Percentiles rank a stretch among this genome's conserved stretches.
Conservation (phyloP, 1,139 yeast genomes). For the Suhomyces bolitotheri region DNA sequence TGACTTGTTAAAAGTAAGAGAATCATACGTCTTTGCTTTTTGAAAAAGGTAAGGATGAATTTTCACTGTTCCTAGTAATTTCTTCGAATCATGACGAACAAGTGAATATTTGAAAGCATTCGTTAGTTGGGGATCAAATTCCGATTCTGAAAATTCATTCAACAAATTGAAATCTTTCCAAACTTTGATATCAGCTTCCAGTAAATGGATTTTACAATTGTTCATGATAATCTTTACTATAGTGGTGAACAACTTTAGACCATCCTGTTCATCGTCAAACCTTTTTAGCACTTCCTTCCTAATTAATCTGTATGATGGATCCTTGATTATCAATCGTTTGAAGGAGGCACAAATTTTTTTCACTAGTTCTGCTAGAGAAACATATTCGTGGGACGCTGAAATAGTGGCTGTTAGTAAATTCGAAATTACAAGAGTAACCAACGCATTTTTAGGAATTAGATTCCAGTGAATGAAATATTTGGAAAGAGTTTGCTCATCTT, state of each 20-base stretch:
- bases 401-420: conserved; percentile 24
- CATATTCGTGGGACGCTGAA: conserved; percentile 19
- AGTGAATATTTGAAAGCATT: conserved; percentile 11
- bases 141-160: background rate
- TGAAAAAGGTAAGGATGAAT: conserved; percentile 29
- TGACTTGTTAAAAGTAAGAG: conserved; percentile 18
- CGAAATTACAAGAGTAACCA: conserved; percentile 26
- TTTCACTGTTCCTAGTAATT: conserved; percentile 22
- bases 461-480: conserved; percentile 22
- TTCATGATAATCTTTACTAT: conserved; percentile 24
- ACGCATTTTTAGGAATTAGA: conserved; percentile 20
- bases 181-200: conserved; percentile 9
- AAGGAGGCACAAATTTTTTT: conserved; percentile 16
- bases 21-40: conserved; percentile 18
- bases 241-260: conserved; percentile 23
- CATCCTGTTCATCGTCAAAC: conserved; percentile 21
- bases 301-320: conserved; percentile 13
- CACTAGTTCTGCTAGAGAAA: conserved; percentile 20
- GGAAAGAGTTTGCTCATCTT: conserved; percentile 18
- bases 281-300: conserved; percentile 15
- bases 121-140: background rate
- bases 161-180: conserved; percentile 2
- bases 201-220: conserved; percentile 21
- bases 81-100: conserved; percentile 2
- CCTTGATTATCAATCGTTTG: conserved; percentile 17